A percentile compares a stretch with the other conserved stretches of the same genome.
phyloP scores from a whole-genome alignment of 148 eudicot genomes.

The Drosera capensis region DNA sequence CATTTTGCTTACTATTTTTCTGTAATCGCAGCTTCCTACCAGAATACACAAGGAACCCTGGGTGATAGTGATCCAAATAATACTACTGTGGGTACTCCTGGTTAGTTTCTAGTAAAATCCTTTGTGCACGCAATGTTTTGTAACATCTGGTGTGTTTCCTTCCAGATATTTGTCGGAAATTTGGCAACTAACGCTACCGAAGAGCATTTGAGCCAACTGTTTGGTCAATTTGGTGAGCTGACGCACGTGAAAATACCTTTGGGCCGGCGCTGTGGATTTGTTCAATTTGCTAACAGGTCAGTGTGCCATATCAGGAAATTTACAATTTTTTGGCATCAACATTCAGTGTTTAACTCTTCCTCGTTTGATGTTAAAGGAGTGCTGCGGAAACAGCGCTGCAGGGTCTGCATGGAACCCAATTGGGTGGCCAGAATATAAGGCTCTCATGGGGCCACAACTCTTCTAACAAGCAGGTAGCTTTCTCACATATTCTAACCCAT shows the following conservation, averaged over 20 bases:
- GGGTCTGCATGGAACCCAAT: conserved; percentile 48
- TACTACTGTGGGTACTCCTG: conserved; percentile 86
- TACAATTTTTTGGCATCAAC: background rate
- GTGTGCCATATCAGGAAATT: conserved; percentile 1
- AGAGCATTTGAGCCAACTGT: conserved; percentile 67
- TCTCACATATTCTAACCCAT: too few relatives aligned
- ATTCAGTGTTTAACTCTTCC: background rate
- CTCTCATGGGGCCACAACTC: conserved; percentile 98
- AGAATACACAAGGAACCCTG: conserved; percentile 51
- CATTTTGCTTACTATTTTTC: background rate
- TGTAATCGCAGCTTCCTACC: conserved; percentile 57
- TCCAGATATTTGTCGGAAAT: conserved; percentile 88
- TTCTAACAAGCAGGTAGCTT: conserved; percentile 58
- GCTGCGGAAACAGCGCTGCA: conserved; percentile 77
- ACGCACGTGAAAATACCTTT: conserved; percentile 81
- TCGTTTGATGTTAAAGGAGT: conserved; percentile 24
- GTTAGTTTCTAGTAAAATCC: too few relatives aligned
- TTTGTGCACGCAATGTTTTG: background rate
- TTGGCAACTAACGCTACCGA: conserved; percentile 71
- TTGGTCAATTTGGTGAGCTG: conserved; percentile 60
- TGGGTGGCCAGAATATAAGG: conserved; percentile 74
- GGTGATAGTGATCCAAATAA: conserved; percentile 86
- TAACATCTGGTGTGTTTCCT: conserved; percentile 4
- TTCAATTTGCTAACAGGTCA: conserved; percentile 79
- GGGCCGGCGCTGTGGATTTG: conserved; percentile 94